phyloP scores from a whole-genome alignment of 208 protist species.

The Acanthamoeba culbertsoni region DNA sequence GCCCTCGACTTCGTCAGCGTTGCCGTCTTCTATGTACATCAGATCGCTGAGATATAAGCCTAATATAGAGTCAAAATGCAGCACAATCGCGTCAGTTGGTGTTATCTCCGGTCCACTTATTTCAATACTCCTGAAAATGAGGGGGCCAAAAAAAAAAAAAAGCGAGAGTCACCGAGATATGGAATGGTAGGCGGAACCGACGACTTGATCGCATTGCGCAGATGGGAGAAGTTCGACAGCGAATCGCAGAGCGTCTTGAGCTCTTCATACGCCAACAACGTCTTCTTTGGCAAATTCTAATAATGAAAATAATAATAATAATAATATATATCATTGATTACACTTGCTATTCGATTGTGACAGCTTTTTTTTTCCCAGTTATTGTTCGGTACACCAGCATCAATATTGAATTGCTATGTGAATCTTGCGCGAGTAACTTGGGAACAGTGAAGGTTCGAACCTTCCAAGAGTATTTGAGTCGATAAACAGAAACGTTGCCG shows the following conservation, averaged over 20 bases:
- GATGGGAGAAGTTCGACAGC: background rate
- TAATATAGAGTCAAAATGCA: no score
- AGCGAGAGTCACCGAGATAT: constrained; percentile 65
- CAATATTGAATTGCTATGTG: no score
- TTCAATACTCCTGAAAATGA: background rate
- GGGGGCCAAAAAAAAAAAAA: background rate
- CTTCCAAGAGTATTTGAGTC: constrained; percentile 40
- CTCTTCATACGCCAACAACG: background rate
- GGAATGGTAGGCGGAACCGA: constrained; percentile 69
- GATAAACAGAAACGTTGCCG: constrained; percentile 8
- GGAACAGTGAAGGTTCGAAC: no score
- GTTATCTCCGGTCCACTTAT: no score
- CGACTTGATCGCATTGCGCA: background rate
- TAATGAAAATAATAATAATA: background rate
- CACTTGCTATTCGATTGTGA: no score
- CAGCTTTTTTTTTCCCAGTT: no score
- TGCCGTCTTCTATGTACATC: constrained; percentile 80
- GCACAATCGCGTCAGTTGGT: no score
- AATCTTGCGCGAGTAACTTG: no score
- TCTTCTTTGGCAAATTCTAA: constrained; percentile 29
- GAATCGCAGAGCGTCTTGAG: background rate
- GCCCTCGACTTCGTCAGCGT: constrained; percentile 55
- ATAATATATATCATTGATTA: background rate
- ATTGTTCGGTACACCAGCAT: no score
- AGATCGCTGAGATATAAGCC: constrained; percentile 76